Evolutionary conservation across 768 basidiomycete species (phyloP), one percentile per base, ranked within the genome.

Genomic region (Tulasnella calospora): DNA sequence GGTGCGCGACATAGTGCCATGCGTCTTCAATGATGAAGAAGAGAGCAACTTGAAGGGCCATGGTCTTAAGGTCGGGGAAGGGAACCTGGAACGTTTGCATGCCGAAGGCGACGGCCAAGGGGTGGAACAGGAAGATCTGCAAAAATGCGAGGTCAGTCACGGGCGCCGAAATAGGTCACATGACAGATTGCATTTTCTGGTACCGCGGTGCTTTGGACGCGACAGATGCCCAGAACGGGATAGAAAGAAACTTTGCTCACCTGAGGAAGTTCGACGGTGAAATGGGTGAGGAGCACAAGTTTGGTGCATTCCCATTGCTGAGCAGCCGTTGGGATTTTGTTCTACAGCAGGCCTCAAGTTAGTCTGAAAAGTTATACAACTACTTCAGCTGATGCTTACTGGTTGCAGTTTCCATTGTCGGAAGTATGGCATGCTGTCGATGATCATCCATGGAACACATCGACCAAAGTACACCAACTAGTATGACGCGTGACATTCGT

Each of bases 241-340:
- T 17, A 51, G 4, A n/a, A 23, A 0, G 36, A 2, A 15, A 13
- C 21, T 36, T 36, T 88, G 30, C 91, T 81, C 81, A 95, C 94
- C 78, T 92, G 89, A 12, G 98, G 97, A 3, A 95, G 87, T 85
- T 99, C 97, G 79, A 98, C 91, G 41, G 95, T 96, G 84, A 99
- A 97, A 84, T 99, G 98, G 2, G 95, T 94, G 83, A 95, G 90
- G 2, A 99, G 88, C 40, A 99, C 97, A 80, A 90, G 90, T 86
- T 95, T 97, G 46, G 95, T 97, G 86, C 96, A 99, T 70, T 93
- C 91, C 95, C 95, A 97, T 84, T 98, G 95, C 83, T 98, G 93
- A 79, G 87, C 85, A 0, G 89, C 79, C 5, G 94, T 90, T 7
- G 96, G 95, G 2, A 94, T 82, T 84, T 98, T 99, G 80, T 80